Base-by-base conservation (phyloP, 768 basidiomycete species). In the Pleurotus platypus region DNA sequence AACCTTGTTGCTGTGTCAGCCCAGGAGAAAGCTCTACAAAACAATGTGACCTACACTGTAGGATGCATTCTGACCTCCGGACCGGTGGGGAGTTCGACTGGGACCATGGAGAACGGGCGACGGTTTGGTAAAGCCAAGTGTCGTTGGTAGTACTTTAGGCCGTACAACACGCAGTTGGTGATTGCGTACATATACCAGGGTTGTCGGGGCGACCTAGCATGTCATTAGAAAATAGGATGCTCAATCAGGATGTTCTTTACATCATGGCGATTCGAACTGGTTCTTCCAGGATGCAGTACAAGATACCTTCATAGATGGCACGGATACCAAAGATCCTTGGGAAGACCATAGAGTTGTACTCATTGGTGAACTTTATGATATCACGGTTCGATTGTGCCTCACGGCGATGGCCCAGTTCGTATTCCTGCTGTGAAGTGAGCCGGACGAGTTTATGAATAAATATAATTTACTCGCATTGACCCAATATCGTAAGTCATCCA, bases 261-360 rank as follows among this genome's bases (percentile, higher is more conserved):
- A 78, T 74, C 77, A 80, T 78, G 9, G 77, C 75, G 7, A 71
- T 65, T n/a, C 79, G 68, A 1, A 76, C 72, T n/a, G 61, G 61
- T 7, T 30, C 6, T 30, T 30, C 27, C 27, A 30, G 9, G 9
- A 30, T 7, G 9, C 27, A 30, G 6, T 30, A 7, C 27, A 30
- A 1, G 27, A 30, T 9, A 30, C 7, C 6, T 9, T 30, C 9
- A 6, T 30, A 9, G 7, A 30, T 7, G 9, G 6, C 6, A 7
- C 27, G 27, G 1, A 30, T 30, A 6, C 27, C 27, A 30, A 30
- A 30, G 27, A 30, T 6, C 7, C 27, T 6, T 6, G 27, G 27
- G 27, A 7, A 30, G 27, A 30, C 27, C 27, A 7, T 30, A 9
- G 27, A 30, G 27, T 30, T 30, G 9, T 30, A 30, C 7, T 30